Evolutionary conservation across 768 basidiomycete species (phyloP).

Genomic region (Tulasnella sp.): DNA sequence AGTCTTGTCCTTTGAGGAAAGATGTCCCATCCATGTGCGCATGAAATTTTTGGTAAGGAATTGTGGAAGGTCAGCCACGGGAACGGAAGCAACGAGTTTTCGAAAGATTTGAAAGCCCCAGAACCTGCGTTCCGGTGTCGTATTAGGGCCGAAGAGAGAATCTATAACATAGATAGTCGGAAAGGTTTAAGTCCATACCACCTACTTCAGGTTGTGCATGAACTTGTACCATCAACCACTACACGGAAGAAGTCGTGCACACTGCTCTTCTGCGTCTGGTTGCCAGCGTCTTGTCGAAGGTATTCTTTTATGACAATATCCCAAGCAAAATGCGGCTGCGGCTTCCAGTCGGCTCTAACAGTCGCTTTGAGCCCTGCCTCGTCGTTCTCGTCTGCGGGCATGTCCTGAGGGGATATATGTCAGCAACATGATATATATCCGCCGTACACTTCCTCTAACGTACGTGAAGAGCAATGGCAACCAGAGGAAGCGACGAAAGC

Average conservation of each 20-base stretch:
- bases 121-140: conserved; percentile 81
- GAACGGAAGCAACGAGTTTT: conserved; percentile 59
- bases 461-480: conserved; percentile 78
- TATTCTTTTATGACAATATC: conserved; percentile 67
- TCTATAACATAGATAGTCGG: conserved; percentile 54
- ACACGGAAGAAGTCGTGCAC: conserved; percentile 88
- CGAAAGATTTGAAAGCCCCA: conserved; percentile 94
- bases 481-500: conserved; percentile 53
- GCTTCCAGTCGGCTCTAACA: conserved; percentile 52
- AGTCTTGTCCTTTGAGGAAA: conserved; percentile 78
- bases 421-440: neutral
- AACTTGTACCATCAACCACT: conserved; percentile 93
- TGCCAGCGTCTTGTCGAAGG: conserved; percentile 38
- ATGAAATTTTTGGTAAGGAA: conserved; percentile 92
- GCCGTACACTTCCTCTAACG: conserved; percentile 10
- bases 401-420: conserved; percentile 27
- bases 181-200: too few relatives aligned
- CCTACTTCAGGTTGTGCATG: too few relatives aligned
- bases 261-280: conserved; percentile 38
- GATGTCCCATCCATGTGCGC: conserved; percentile 93
- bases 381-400: conserved; percentile 43
- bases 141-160: conserved; percentile 71
- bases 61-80: conserved; percentile 60
- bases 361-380: conserved; percentile 37
- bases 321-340: conserved; percentile 91